Evolutionary conservation across 345 rosid genomes (phyloP), one percentile per base, ranked within the genome.

Genomic region (Fremontodendron californicum): DNA sequence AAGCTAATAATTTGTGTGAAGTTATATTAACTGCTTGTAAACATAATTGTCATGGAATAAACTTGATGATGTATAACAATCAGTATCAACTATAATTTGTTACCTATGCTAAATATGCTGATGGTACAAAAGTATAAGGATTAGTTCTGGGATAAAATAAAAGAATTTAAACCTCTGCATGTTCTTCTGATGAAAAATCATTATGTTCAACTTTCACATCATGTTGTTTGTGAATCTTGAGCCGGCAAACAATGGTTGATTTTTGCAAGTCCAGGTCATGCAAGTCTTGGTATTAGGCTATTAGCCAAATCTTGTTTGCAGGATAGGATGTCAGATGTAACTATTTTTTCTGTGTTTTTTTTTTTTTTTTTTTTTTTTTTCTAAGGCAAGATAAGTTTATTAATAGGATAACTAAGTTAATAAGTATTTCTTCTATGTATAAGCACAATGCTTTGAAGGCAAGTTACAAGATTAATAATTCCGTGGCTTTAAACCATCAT

Each of bases 21-120:
- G 51, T 37, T 65, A n/a, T 75, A 31, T 54, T 19, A 70, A 66
- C 78, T 69, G 65, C 69, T 66, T 65, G 39, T 62, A 68, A 72
- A 39, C 73, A 48, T 71, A 48, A 45, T 25, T 33, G 63, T 7
- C 13, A 48, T 40, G 76, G 62, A 78, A 70, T 80, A 29, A 7
- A 71, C 35, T 45, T 23, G 11, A 79, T 55, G 77, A 49, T 58
- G 31, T 39, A 25, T 57, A 37, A 39, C 29, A 3, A 43, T 16
- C 19, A 64, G 9, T 45, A 27, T 33, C 45, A 2, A 15, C 42
- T 71, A 45, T 19, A 49, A 54, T 29, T 49, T 33, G 61, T 51
- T 51, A 33, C 46, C 11, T 71, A 33, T 4, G 58, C 74, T 31
- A 48, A 70, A 48, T 71, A 33, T 31, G 46, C 29, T 71, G 45